A percentile compares a stretch with the other conserved stretches of the same genome.
Conservation (phyloP, 2,329 filamentous ascomycete genomes). For the Botryotinia convoluta region DNA sequence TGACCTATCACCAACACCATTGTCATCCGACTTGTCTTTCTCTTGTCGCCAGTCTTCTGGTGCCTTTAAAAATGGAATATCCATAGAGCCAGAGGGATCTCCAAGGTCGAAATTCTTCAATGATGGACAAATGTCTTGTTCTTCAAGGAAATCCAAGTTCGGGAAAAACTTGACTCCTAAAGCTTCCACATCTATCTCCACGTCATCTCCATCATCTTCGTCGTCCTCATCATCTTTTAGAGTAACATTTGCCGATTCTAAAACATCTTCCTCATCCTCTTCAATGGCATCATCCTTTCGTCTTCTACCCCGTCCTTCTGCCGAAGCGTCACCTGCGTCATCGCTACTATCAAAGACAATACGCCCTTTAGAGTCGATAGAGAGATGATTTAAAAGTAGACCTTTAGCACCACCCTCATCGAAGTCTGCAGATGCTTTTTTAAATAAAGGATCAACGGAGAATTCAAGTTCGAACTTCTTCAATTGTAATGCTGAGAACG, state of each 20-base stretch:
- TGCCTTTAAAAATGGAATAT: constrained; percentile 89
- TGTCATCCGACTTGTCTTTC: constrained; percentile 55
- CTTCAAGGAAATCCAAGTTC: constrained; percentile 71
- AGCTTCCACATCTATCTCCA: constrained; percentile 74
- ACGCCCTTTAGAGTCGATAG: constrained; percentile 85
- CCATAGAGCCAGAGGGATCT: constrained; percentile 76
- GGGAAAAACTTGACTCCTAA: constrained; percentile 84
- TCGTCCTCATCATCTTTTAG: constrained; percentile 45
- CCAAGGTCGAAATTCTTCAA: constrained; percentile 92
- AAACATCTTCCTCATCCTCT: constrained; percentile 43
- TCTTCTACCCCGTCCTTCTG: constrained; percentile 34
- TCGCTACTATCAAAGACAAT: constrained; percentile 99
- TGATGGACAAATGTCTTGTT: constrained; percentile 90
- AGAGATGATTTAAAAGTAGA: constrained; percentile 90
- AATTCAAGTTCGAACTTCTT: constrained; percentile 99
- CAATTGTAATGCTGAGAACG: constrained; percentile 82
- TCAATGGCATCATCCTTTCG: constrained; percentile 64
- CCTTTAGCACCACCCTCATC: constrained; percentile 98
- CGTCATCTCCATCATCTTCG: constrained; percentile 52
- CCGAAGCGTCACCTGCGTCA: constrained; percentile 60
- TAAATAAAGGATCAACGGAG: constrained; percentile 95
- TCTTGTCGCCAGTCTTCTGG: constrained; percentile 80
- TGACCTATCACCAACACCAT: constrained; percentile 63
- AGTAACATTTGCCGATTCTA: constrained; percentile 39
- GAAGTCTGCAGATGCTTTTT: constrained; percentile 97